Conservation (phyloP, 768 basidiomycete species). For the Termitomyces titanicus region DNA sequence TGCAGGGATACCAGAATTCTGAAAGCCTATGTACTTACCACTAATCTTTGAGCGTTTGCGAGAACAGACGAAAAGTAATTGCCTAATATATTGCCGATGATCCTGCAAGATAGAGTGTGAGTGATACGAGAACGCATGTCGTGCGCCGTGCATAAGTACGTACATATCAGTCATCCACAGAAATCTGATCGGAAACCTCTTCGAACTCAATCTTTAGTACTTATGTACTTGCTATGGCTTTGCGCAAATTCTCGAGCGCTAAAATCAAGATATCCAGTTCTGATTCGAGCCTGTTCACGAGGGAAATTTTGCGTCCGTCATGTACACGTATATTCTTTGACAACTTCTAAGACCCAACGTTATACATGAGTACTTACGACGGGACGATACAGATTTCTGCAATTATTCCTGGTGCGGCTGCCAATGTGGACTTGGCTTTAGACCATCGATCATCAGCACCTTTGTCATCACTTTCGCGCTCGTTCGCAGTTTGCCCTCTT, state of each 20-base stretch:
- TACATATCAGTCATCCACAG: too few species aligned
- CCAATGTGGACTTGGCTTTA: constrained; percentile 30
- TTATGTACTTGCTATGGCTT: too few species aligned
- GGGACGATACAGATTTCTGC: not conserved
- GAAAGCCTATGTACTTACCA: not conserved
- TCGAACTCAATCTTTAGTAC: too few species aligned
- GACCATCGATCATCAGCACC: constrained; percentile 27
- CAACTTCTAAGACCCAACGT: not conserved
- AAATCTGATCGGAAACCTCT: too few species aligned
- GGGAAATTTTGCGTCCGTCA: not conserved
- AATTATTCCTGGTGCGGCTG: not conserved
- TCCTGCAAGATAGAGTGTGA: too few species aligned
- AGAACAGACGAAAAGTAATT: not conserved
- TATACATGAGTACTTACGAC: not conserved
- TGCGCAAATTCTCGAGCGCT: too few species aligned
- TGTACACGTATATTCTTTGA: not conserved
- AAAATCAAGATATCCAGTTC: too few species aligned
- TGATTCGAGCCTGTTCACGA: not conserved
- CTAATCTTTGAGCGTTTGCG: too few species aligned
- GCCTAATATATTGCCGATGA: too few species aligned
- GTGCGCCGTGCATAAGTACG: too few species aligned
- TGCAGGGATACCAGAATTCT: not conserved
- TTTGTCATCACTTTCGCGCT: constrained; percentile 30
- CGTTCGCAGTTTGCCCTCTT: constrained; percentile 28
- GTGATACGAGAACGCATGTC: too few species aligned